Evolutionary conservation across 306 rosid species (phyloP), one percentile per base, ranked within the genome.

Genomic region (Fragaria ananassa): DNA sequence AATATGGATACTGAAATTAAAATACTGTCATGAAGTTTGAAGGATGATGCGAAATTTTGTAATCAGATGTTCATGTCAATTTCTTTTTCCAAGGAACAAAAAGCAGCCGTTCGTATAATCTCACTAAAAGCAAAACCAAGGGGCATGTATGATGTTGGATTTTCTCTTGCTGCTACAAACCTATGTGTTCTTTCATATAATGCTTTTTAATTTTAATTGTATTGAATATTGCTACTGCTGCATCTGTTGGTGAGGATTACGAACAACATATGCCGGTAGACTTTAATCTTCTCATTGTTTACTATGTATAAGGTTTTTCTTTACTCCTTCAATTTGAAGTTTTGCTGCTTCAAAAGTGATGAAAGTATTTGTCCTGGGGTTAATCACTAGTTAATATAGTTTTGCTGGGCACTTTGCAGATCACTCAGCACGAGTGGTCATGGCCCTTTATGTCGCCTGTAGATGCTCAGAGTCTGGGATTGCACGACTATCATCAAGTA

Each of bases 371-470:
- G 31, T 45, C 19, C 13, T 14, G 67, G 54, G 57, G 9, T 47
- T 64, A 41, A 53, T 77, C 50, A 45, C 49, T 66, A 27, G 71
- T 77, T 72, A 72, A 58, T 49, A 35, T 61, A 17, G 23, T 9
- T 53, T 2, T 51, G 4, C 51, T 46, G 70, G 58, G 15, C 6
- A 45, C 29, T 54, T 56, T 70, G 76, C 91, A 94, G 98, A 87
- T 94, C 58, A 86, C 90, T 25, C 95, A 92, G 81, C 97, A 91
- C 81, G 87, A 86, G 80, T 94, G 96, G 97, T 89, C 96, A 37
- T 90, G 97, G 97, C 98, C 98, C 60, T 94, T 94, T 84, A 81
- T 85, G 97, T 83, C 87, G 45, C 97, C 98, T 76, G 97, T 91
- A 49, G 97, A 92, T 77, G 97, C 88, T 42, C 83, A 87, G 76